These are phyloP conservation scores for Ophiocordyceps camponoti-saundersi DNA, from an alignment of 2,329 filamentous ascomycete genomes.

Conservation along the genomic window DNA sequence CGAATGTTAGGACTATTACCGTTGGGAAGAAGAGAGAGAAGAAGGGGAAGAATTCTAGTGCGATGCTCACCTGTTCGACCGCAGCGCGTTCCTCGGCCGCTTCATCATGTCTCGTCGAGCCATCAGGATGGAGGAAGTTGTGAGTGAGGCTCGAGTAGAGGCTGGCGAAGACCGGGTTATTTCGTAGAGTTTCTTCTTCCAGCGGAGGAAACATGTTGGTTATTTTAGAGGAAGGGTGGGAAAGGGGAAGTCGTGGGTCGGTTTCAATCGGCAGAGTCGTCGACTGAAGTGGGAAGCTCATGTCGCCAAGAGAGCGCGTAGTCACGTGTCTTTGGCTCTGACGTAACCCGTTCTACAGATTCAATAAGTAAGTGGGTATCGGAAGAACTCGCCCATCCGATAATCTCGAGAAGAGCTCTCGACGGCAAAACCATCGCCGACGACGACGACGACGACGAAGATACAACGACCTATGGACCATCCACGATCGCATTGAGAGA, in stretches of 20 bases:
- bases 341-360: too few species aligned
- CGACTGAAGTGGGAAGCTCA: too few species aligned
- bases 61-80: conserved; percentile 26
- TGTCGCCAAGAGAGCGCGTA: neutral
- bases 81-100: conserved; percentile 30
- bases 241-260: too few species aligned
- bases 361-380: neutral
- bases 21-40: neutral
- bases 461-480: too few species aligned
- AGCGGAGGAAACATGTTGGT: conserved; percentile 38
- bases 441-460: too few species aligned
- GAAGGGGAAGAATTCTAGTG: neutral
- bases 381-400: neutral
- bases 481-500: neutral
- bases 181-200: conserved; percentile 33
- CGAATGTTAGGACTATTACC: neutral
- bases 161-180: conserved; percentile 42
- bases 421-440: too few species aligned
- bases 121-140: conserved; percentile 37
- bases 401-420: too few species aligned
- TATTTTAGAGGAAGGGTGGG: too few species aligned
- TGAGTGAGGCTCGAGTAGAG: conserved; percentile 38
- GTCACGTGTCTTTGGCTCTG: neutral
- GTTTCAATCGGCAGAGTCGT: too few species aligned
- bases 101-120: conserved; percentile 36